Evolutionary conservation across 768 basidiomycete species (phyloP).

Genomic region (Leccinum sublutescens): DNA sequence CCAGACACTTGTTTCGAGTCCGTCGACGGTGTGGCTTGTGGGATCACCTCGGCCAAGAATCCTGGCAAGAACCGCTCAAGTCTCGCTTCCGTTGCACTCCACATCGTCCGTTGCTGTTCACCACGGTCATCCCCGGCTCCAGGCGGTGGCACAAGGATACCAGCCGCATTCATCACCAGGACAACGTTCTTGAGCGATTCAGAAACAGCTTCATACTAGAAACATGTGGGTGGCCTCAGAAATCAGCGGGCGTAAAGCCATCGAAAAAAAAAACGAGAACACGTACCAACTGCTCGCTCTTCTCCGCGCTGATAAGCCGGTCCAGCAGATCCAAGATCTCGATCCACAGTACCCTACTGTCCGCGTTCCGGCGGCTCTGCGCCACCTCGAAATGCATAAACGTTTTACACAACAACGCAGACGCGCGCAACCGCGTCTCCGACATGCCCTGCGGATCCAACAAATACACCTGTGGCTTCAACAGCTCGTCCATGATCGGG

Average conservation of each 20-base stretch:
- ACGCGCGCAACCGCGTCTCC: constrained; percentile 85
- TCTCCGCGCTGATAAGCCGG: constrained; percentile 82
- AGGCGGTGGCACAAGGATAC: constrained; percentile 67
- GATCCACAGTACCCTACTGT: constrained; percentile 81
- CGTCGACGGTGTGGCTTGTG: constrained; percentile 16
- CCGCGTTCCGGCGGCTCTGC: constrained; percentile 55
- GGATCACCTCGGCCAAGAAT: constrained; percentile 72
- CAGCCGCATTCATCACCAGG: constrained; percentile 91
- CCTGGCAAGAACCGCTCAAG: constrained; percentile 92
- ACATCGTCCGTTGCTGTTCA: constrained; percentile 67
- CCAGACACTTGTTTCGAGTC: constrained; percentile 15
- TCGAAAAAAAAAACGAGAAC: not conserved
- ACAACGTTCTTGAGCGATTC: constrained; percentile 97
- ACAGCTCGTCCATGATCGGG: constrained; percentile 86
- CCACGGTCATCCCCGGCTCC: constrained; percentile 45
- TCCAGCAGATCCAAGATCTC: constrained; percentile 87
- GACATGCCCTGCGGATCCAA: constrained; percentile 86
- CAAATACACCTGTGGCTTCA: constrained; percentile 77
- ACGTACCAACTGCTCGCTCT: constrained; percentile 77
- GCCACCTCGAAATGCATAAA: constrained; percentile 92
- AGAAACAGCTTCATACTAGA: constrained; percentile 88
- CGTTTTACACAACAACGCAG: constrained; percentile 88
- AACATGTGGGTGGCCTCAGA: not conserved
- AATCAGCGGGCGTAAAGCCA: constrained; percentile 5
- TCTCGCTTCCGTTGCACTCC: constrained; percentile 82